phyloP scores from a whole-genome alignment of 2,329 filamentous ascomycete genomes.

The Fusarium pseudoanthophilum region DNA sequence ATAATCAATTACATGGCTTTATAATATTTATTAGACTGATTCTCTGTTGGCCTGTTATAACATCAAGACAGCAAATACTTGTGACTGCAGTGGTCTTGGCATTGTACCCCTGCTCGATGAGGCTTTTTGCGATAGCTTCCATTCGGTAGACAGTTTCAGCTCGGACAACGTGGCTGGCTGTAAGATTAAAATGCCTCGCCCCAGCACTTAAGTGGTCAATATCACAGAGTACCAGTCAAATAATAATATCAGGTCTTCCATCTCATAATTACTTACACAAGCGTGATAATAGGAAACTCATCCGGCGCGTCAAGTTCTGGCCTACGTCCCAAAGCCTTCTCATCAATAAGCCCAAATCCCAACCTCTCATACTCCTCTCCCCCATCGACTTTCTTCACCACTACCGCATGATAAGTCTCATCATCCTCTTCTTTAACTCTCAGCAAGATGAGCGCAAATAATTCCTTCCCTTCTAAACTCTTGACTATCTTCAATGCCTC shows the following conservation, averaged over 20 bases:
- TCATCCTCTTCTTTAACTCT: accelerated
- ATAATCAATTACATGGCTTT: neutral
- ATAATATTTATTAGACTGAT: accelerated
- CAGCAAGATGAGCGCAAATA: neutral
- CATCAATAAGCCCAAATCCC: neutral
- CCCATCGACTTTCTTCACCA: neutral
- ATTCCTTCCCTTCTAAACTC: neutral
- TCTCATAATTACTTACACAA: too few species aligned
- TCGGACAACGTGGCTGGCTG: neutral
- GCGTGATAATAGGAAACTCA: neutral
- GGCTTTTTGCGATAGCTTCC: neutral
- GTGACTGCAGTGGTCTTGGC: neutral
- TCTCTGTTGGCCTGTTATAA: neutral
- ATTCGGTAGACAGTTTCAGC: neutral
- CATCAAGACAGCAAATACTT: accelerated
- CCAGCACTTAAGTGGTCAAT: too few species aligned
- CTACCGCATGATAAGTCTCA: neutral
- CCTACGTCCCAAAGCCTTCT: neutral
- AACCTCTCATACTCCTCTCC: neutral
- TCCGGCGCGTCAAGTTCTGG: neutral
- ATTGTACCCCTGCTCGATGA: neutral
- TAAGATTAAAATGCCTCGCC: neutral
- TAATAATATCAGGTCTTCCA: too few species aligned
- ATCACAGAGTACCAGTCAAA: too few species aligned
- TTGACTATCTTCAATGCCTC: neutral